These are phyloP conservation scores for Citrus hindsii DNA, from an alignment of 345 rosid species.

Conservation along the genomic window DNA sequence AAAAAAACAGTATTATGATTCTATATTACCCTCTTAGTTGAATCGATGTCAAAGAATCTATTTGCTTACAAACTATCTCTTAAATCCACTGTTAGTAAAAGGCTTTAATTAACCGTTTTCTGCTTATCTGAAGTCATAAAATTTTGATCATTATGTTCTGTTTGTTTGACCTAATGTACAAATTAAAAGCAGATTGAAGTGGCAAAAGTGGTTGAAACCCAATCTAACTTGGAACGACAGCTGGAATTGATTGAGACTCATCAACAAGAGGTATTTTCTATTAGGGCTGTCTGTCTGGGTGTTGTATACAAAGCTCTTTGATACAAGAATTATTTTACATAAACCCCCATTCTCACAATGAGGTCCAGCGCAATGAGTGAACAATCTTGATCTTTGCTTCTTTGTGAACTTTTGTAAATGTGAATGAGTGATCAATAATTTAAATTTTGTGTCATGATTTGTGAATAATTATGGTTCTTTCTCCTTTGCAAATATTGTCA, in stretches of 20 bases:
- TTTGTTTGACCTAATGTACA: slow-evolving; percentile 4
- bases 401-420: background rate
- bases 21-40: slow-evolving; percentile 2
- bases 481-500: slow-evolving; percentile 14
- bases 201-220: slow-evolving; percentile 96
- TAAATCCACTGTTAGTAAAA: background rate
- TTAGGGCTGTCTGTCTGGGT: background rate
- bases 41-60: background rate
- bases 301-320: background rate
- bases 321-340: background rate
- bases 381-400: background rate
- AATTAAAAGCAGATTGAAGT: slow-evolving; percentile 72
- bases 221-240: slow-evolving; percentile 75
- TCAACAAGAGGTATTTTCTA: slow-evolving; percentile 75
- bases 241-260: slow-evolving; percentile 96
- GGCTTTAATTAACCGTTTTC: background rate
- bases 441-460: background rate
- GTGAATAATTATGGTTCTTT: background rate
- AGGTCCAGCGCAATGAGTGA: background rate
- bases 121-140: background rate
- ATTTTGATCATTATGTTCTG: background rate
- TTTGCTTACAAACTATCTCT: background rate
- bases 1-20: background rate
- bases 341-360: background rate
- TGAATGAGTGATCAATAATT: background rate